Percentiles rank a stretch among this genome's conserved stretches.
phyloP scores from a whole-genome alignment of 257 asterid genomes.

The Solanum chiquidenum region DNA sequence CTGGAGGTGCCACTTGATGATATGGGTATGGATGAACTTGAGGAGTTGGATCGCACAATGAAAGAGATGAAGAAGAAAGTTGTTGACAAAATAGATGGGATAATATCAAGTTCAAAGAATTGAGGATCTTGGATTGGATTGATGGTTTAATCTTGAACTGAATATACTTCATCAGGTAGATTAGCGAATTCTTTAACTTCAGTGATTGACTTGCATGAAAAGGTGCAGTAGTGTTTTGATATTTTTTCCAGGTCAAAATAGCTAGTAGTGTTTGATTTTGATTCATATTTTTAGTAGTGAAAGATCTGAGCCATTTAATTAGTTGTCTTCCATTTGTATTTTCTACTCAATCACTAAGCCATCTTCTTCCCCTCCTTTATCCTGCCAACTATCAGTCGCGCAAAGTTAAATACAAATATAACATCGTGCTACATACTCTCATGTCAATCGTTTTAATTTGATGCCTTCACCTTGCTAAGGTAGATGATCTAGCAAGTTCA shows the following conservation, averaged over 20 bases:
- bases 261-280: too few species aligned
- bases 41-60: not conserved
- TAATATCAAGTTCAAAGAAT: not conserved
- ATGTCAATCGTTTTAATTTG: too few species aligned
- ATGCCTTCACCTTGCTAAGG: too few species aligned
- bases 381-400: too few species aligned
- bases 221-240: not conserved
- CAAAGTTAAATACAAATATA: too few species aligned
- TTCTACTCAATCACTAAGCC: not conserved
- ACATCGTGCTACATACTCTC: too few species aligned
- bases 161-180: not conserved
- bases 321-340: too few species aligned
- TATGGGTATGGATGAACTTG: slow-evolving; percentile 9
- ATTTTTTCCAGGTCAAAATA: too few species aligned
- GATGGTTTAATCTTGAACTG: not conserved
- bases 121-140: not conserved
- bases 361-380: too few species aligned
- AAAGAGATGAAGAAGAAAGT: slow-evolving; percentile 7
- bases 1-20: not conserved
- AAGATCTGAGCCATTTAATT: not conserved
- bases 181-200: not conserved
- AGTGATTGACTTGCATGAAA: not conserved
- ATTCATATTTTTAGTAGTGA: not conserved
- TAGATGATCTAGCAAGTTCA: not conserved
- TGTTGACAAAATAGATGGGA: slow-evolving; percentile 4